Conservation (phyloP, 2,329 filamentous ascomycete species). For the Xylariaceae sp. region DNA sequence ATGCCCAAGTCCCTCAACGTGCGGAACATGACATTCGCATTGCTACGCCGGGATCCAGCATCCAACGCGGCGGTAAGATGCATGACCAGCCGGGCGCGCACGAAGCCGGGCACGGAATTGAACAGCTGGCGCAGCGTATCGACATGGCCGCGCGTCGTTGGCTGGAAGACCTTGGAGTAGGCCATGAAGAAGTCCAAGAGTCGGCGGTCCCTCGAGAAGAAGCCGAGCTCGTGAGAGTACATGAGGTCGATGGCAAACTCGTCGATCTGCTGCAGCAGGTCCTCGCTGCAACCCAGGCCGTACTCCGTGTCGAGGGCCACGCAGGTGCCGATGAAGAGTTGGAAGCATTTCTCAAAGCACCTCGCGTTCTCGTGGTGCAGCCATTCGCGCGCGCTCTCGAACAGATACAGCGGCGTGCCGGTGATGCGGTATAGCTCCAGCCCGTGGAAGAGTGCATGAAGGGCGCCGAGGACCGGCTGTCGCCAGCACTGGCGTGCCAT, state of each 20-base stretch:
- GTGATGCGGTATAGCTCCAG: conserved; percentile 12
- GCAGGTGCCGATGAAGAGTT: conserved; percentile 15
- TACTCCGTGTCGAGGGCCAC: conserved; percentile 15
- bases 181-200: conserved; percentile 11
- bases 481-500: conserved; percentile 8
- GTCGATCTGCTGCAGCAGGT: conserved; percentile 17
- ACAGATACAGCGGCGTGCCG: conserved; percentile 12
- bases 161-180: conserved; percentile 18
- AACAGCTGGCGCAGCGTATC: conserved; percentile 12
- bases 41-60: not conserved
- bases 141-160: conserved; percentile 11
- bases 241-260: conserved; percentile 17
- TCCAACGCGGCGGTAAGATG: not conserved
- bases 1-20: conserved; percentile 14
- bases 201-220: conserved; percentile 1
- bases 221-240: conserved; percentile 9
- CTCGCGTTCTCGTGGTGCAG: conserved; percentile 4
- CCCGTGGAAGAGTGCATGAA: conserved; percentile 12
- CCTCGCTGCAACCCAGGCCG: conserved; percentile 19
- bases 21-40: conserved; percentile 12
- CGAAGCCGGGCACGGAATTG: conserved; percentile 1
- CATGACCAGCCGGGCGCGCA: not conserved
- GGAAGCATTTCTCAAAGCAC: conserved; percentile 2
- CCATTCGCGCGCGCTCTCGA: conserved; percentile 14
- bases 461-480: conserved; percentile 4